Percentiles rank a stretch among this genome's conserved stretches.
Conservation (phyloP, 2,329 filamentous ascomycete species). For the Cladosporium sp. region DNA sequence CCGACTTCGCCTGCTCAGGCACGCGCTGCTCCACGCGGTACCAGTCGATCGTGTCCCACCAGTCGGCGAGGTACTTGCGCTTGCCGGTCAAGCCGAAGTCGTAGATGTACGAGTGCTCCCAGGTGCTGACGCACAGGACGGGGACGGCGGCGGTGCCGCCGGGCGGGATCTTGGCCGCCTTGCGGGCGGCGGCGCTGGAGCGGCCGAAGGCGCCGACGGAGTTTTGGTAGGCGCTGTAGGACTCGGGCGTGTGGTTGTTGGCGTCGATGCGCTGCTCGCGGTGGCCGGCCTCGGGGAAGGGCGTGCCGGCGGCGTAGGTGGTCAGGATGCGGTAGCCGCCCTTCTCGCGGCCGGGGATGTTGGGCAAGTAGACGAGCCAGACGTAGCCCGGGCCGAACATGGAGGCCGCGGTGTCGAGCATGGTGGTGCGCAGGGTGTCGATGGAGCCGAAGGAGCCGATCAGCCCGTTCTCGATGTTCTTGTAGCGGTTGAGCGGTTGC, state of each 20-base stretch:
- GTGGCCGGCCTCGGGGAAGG: conserved; percentile 79
- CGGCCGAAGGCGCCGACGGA: conserved; percentile 35
- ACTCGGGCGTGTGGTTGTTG: conserved; percentile 49
- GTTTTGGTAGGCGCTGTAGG: conserved; percentile 19
- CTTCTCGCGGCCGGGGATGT: conserved; percentile 20
- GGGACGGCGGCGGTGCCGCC: conserved; percentile 66
- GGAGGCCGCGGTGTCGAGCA: conserved; percentile 71
- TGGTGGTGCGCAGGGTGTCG: conserved; percentile 72
- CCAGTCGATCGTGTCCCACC: conserved; percentile 92
- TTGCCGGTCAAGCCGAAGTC: conserved; percentile 78
- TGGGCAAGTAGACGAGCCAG: conserved; percentile 66
- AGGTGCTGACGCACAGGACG: conserved; percentile 86
- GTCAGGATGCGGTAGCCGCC: conserved; percentile 61
- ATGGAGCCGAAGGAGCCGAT: conserved; percentile 70
- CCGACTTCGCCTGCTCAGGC: background rate
- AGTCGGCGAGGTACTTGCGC: conserved; percentile 64
- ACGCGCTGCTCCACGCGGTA: conserved; percentile 49
- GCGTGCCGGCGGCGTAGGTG: conserved; percentile 88
- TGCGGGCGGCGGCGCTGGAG: conserved; percentile 22
- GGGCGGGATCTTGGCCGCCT: conserved; percentile 45
- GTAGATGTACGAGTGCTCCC: conserved; percentile 87
- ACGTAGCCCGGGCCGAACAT: conserved; percentile 98
- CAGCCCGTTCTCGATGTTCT: conserved; percentile 53
- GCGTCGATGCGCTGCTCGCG: conserved; percentile 63
- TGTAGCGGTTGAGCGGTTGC: conserved; percentile 48